Base-by-base conservation (phyloP, 2,329 filamentous ascomycete genomes). In the Parafenestella ontariensis region DNA sequence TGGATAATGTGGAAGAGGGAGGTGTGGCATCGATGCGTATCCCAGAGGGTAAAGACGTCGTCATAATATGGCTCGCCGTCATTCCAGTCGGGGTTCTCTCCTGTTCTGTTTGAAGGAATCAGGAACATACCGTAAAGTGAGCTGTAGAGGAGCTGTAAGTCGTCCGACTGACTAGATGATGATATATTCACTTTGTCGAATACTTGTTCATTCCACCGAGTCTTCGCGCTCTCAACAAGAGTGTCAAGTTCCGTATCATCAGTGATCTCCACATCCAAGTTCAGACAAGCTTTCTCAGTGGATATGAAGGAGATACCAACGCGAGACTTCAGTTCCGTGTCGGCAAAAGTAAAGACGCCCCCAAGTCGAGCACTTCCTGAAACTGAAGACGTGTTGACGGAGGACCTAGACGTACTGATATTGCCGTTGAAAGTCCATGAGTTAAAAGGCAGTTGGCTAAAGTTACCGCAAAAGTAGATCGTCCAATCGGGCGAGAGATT, bases 231-330 rank as follows among this genome's bases (percentile, higher is more conserved):
- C 7, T 76, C 64, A 13, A 81, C 80, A 1, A 88, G 72, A 0
- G 76, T 70, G 1, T 75, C 61, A 2, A 85, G 72, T 0, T 69
- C 65, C 0, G 78, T 82, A 1, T 71, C 76, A 0, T 69, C 58
- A 0, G 83, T 79, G 13, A 90, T 85, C 62, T 89, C 84, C 1
- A 66, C 60, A 37, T 88, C 74, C 18, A 87, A 78, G 56, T 84
- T 87, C 9, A 69, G 49, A 67, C 88, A 90, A 5, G 87, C 88
- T 58, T 87, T 82, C 5, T 78, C 74, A 0, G 79, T 69, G 0
- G 87, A 89, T n/a, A 90, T 83, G 74, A 88, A 89, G 0, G 87
- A 89, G 10, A 90, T 84, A 1, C 88, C 88, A 0, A 90, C 85
- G 2, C 85, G 79, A 1, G 87, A 88, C 1, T 75, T 79, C 1